These are phyloP conservation scores for Globisporangium splendens DNA, from an alignment of 352 stramenopile genomes.

Conservation along the genomic window DNA sequence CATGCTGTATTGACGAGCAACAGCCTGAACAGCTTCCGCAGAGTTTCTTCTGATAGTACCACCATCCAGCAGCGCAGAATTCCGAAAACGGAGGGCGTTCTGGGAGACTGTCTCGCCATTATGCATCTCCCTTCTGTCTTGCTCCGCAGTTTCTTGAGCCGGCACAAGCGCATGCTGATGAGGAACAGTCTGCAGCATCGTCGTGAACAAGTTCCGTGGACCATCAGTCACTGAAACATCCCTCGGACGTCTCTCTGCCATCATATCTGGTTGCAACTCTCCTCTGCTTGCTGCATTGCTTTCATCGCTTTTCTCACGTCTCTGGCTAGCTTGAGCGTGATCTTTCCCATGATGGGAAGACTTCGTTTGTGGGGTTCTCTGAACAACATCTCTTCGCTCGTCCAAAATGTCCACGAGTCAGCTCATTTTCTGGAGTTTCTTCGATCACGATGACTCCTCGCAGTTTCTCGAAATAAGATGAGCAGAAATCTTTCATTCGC, in stretches of 20 bases:
- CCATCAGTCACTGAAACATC: slow-evolving; percentile 21
- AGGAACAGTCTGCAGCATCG: slow-evolving; percentile 18
- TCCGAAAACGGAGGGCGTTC: slow-evolving; percentile 20
- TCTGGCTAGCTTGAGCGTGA: not conserved
- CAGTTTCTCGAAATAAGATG: slow-evolving; percentile 37
- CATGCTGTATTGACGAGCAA: slow-evolving; percentile 22
- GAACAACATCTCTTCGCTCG: slow-evolving; percentile 44
- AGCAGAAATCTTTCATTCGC: slow-evolving; percentile 41
- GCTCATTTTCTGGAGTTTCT: slow-evolving; percentile 57
- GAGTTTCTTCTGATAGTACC: not conserved
- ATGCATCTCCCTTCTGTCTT: not conserved
- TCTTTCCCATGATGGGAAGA: not conserved
- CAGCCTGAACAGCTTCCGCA: slow-evolving; percentile 3
- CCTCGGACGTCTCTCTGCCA: not conserved
- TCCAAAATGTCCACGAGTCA: slow-evolving; percentile 38
- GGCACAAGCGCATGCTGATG: slow-evolving; percentile 3
- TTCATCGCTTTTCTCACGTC: not conserved
- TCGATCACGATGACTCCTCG: slow-evolving; percentile 45
- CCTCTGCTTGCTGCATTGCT: no score
- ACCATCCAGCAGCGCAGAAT: slow-evolving; percentile 35
- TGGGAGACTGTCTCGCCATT: not conserved
- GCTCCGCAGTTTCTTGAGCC: not conserved
- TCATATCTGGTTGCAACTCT: not conserved
- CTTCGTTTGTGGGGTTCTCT: not conserved
- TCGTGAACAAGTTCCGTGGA: slow-evolving; percentile 22